Evolutionary conservation across 164 flowering plant species (phyloP), one percentile per base, ranked within the genome.

Genomic region (Taxillus chinensis): DNA sequence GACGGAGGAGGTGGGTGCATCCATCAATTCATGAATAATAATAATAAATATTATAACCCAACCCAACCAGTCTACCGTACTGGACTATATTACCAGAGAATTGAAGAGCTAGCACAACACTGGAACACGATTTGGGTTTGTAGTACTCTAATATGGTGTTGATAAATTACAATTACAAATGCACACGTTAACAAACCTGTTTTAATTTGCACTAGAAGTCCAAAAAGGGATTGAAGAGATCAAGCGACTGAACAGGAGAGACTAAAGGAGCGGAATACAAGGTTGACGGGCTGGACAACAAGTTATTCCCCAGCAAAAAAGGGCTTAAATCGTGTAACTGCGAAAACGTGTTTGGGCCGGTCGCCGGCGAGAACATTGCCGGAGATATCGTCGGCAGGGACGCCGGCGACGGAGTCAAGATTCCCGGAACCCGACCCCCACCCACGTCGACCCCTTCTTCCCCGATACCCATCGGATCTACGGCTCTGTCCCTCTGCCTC

Each of bases 321-420:
- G 89, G 84, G 69, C 86, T 84, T 12, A 78, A 45, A 39, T 81
- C 86, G 39, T 78, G 72, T 15, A 70, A 42, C 37, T 64, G 65
- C 14, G 70, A 67, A n/a, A 71, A 7, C 0, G 69, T 53, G 41
- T 61, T 67, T 8, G 76, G 75, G 51, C 75, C 83, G 2, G 71
- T 9, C 40, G 68, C 62, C 60, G 96, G 84, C 9, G 93, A 81
- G 70, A 92, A 90, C 45, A 81, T 77, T 58, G 68, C 79, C 1
- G 87, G 72, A 8, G 84, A 71, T 8, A 83, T 76, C 12, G 83
- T 74, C 45, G 86, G 84, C 64, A 86, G 60, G 42, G 79, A 68
- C 40, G 75, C 80, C 60, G 98, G 96, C 6, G 82, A 76, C 66
- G 96, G 96, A 13, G 98, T 87, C 55, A 92, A 64, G 5, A 92